Base-by-base conservation (phyloP, 495 filamentous ascomycete genomes). In the Aspergillus heteromorphus region DNA sequence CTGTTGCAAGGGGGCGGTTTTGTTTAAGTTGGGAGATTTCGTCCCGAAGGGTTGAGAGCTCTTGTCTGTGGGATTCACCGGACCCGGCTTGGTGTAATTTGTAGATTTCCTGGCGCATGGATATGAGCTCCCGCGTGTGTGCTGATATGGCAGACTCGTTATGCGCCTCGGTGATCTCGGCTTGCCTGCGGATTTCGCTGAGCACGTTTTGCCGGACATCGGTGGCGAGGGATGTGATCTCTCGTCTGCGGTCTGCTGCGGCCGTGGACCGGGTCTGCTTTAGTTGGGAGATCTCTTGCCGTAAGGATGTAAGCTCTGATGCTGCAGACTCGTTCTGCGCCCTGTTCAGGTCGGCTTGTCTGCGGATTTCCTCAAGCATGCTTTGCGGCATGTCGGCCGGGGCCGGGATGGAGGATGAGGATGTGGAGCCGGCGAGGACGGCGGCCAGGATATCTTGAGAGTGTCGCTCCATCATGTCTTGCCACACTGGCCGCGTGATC, bases 371-470 rank as follows among this genome's bases (percentile, higher is more conserved):
- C 4, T 51, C 34, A 38, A 38, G n/a, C 2, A n/a, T 4, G 36
- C 47, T 18, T 4, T n/a, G 18, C 10, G 20, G 40, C 4, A 7
- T 13, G 10, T 14, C 25, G 20, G 34, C 18, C 21, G 20, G 10
- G 41, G 30, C 40, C 4, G 7, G 23, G 23, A 4, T 27, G 23
- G 23, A 27, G 40, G 51, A 51, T 11, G 53, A 23, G 16, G 41
- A 34, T 21, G 52, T 45, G 4, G 40, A 30, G 2, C 55, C 54
- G 20, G 58, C 45, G 47, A 70, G 52, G 1, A 63, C 50, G 13
- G 61, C 42, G 25, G 55, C 63, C 34, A 73, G 45, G 27, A 70
- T 56, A 51, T 66, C 53, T 27, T 69, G 51, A 2, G 67, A 65
- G 47, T 73, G 67, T 2, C 45, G 53, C 23, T 59, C 62, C 55